These are phyloP conservation scores for Fusarium tricinctum DNA, from an alignment of 2,329 filamentous ascomycete species.

Conservation along the genomic window DNA sequence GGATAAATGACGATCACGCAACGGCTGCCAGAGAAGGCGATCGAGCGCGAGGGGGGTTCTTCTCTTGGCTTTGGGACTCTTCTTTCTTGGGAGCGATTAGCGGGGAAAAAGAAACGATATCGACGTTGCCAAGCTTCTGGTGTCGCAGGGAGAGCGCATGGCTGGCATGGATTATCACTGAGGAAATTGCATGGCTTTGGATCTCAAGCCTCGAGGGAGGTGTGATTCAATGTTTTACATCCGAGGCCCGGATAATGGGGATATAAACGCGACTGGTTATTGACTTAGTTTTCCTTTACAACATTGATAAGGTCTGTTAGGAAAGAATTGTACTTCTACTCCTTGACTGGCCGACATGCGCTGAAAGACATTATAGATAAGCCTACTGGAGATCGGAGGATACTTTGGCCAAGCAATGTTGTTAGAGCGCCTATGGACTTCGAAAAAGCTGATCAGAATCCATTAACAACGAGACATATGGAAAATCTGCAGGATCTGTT, in stretches of 20 bases:
- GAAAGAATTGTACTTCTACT: neutral
- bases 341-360: neutral
- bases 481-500: neutral
- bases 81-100: constrained; percentile 19
- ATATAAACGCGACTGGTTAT: neutral
- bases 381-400: neutral
- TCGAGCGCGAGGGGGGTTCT: constrained; percentile 1
- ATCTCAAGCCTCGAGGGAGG: constrained; percentile 5
- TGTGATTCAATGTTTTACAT: neutral
- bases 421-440: neutral
- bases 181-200: constrained; percentile 20
- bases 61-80: neutral
- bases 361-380: neutral
- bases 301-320: neutral
- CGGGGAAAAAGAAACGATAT: constrained; percentile 6
- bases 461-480: neutral
- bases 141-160: constrained; percentile 14
- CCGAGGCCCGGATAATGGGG: neutral
- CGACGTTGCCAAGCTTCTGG: constrained; percentile 24
- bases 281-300: neutral
- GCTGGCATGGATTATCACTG: constrained; percentile 22
- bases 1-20: constrained; percentile 30
- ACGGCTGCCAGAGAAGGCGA: constrained; percentile 21
- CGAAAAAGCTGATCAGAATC: neutral
- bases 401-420: neutral